Base-by-base conservation (phyloP, 129 eudicot species). In the Cynara cardunculus region DNA sequence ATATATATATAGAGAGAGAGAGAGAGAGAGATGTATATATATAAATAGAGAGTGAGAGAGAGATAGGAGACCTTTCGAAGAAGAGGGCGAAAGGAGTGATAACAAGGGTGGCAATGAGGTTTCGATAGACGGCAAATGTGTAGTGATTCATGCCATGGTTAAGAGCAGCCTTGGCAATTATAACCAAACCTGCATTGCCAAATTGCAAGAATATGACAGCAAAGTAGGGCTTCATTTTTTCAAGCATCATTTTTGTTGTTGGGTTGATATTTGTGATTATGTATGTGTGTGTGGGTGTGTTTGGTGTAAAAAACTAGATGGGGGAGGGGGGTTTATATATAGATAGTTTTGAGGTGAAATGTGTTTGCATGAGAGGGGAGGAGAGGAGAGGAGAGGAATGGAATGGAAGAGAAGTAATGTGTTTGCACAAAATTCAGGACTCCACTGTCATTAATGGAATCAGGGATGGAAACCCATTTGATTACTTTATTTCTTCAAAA, bases 81-180 rank as follows among this genome's bases (percentile, higher is more conserved):
- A 86, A 1, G n/a, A 90, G 46, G 62, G 98, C 98, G 13, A 92
- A 94, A 79, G 97, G 98, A 56, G 91, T 84, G 0, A 91, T 83
- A 64, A 90, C 83, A 35, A 89, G 80, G 59, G 98, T 86, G 32
- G 98, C 98, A 77, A 84, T 74, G 56, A 86, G 89, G 81, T 90
- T 93, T 19, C 98, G 87, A 61, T 94, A 92, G 22, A 91, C 94
- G 0, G 95, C 81, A 56, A 90, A 89, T 11, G 95, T 88, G 84
- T 85, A 92, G 76, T 92, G 90, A 84, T 90, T 94, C 90, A 88
- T 92, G 34, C 98, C 98, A n/a, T 86, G 78, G 76, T 92, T 87
- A 30, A 92, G 89, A 32, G 97, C 98, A 70, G 87, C 82, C 81
- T 91, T 92, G 2, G 93, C 95, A 14, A 92, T 82, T 5, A 94